Evolutionary conservation across 768 basidiomycete genomes (phyloP), one percentile per base, ranked within the genome.

Genomic region (Naganishia friedmannii): DNA sequence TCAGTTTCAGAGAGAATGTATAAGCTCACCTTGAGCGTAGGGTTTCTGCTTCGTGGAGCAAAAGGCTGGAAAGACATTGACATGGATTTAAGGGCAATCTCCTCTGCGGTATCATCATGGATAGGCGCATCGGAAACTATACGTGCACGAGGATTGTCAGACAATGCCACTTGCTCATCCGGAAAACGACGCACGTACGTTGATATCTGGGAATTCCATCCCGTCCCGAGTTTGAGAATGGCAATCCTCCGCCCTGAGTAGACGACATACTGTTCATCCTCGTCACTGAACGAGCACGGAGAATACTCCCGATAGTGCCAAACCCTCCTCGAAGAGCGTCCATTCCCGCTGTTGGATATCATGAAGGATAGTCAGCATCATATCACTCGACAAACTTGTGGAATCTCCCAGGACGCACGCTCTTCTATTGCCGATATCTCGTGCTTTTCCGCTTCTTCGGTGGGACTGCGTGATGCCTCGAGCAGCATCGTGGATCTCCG

Each of bases 311-410:
- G 53, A 97, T 84, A 0, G 93, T 86, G 4, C 94, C 93, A 75
- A 94, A 94, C 1, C 90, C 90, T 19, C 95, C 94, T 21, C 96
- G 87, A 0, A 98, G 85, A 1, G 93, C 86, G 72, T 93, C 93
- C 79, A 96, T 90, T 2, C 94, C 94, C 0, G 95, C 55, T 71
- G 58, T 21, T 5, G n/a, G 48, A n/a, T 3, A 23, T 19, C 1
- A 39, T 29, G n/a, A 67, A 51, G n/a, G 6, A 8, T 23, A 6
- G 17, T 51, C 26, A 53, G 29, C 5, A 23, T 26, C 37, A 7
- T n/a, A n/a, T n/a, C n/a, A n/a, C n/a, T n/a, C n/a, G n/a, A n/a
- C n/a, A n/a, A n/a, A n/a, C n/a, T n/a, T n/a, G n/a, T n/a, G n/a
- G n/a, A n/a, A n/a, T n/a, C n/a, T n/a, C n/a, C n/a, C 2, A 0